Conservation (phyloP, 176 grass and related monocot species). For the Otatea glauca region DNA sequence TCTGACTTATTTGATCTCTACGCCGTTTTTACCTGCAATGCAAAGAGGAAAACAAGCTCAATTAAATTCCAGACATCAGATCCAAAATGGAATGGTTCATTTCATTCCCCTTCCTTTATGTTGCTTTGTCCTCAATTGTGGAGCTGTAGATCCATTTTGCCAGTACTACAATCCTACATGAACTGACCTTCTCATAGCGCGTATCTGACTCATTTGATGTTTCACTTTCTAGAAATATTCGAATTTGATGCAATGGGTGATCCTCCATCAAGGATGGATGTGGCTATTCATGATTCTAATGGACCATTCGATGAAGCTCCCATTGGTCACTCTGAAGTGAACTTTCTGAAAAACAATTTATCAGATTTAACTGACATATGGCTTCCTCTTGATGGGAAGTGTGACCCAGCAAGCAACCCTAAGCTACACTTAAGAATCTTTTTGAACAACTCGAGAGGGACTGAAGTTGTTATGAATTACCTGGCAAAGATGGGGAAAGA, state of each 20-base stretch:
- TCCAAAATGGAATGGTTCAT: constrained; percentile 94
- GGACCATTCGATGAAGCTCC: constrained; percentile 63
- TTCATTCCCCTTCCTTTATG: constrained; percentile 22
- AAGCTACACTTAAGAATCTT: constrained; percentile 87
- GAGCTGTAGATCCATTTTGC: not conserved
- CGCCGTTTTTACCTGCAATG: constrained; percentile 86
- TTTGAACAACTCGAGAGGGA: constrained; percentile 87
- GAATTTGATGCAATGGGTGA: constrained; percentile 98
- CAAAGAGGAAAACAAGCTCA: constrained; percentile 87
- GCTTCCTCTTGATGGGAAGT: constrained; percentile 84
- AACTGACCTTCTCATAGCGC: not conserved
- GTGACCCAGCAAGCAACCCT: constrained; percentile 74
- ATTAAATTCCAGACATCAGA: constrained; percentile 87
- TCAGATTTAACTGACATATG: constrained; percentile 84
- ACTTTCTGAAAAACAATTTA: constrained; percentile 84
- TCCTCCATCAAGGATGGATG: constrained; percentile 86
- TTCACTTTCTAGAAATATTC: constrained; percentile 75
- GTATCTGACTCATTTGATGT: constrained; percentile 37
- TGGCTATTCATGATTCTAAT: constrained; percentile 82
- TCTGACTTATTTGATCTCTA: constrained; percentile 76
- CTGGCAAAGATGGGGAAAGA: constrained; percentile 87
- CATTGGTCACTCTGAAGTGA: constrained; percentile 78
- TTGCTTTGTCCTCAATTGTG: not conserved
- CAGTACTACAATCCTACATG: not conserved
- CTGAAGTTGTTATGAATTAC: constrained; percentile 84